A percentile compares a stretch with the other conserved stretches of the same genome.
These are phyloP conservation scores for Nothophaeocryptopus gaeumannii DNA, from an alignment of 2,329 filamentous ascomycete species.

Conservation along the genomic window DNA sequence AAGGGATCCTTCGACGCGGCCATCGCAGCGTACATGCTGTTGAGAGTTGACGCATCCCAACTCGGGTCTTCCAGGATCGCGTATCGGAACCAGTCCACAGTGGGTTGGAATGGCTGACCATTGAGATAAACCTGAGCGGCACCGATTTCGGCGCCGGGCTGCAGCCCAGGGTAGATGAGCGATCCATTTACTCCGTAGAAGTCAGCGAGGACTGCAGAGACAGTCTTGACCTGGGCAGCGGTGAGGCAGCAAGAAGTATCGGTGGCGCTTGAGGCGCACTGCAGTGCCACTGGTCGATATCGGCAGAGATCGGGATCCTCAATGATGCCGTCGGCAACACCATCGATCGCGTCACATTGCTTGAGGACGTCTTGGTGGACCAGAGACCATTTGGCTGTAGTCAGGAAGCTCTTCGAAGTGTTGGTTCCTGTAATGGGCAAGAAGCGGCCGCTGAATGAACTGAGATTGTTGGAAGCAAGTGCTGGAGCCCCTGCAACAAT, in stretches of 20 bases:
- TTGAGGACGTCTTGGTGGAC: slow-evolving; percentile 44
- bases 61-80: slow-evolving; percentile 46
- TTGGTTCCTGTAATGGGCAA: slow-evolving; percentile 38
- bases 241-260: slow-evolving; percentile 44
- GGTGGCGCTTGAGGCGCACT: slow-evolving; percentile 34
- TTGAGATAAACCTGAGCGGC: slow-evolving; percentile 37
- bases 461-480: slow-evolving; percentile 41
- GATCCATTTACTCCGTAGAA: slow-evolving; percentile 42
- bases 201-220: slow-evolving; percentile 41
- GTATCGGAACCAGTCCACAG: slow-evolving; percentile 49
- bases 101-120: slow-evolving; percentile 43
- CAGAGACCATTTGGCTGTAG: slow-evolving; percentile 37
- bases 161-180: slow-evolving; percentile 49
- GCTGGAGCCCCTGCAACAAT: slow-evolving; percentile 46
- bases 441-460: slow-evolving; percentile 43
- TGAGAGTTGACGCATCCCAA: slow-evolving; percentile 41
- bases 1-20: slow-evolving; percentile 35
- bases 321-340: slow-evolving; percentile 46
- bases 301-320: slow-evolving; percentile 45
- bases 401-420: slow-evolving; percentile 40
- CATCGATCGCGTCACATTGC: slow-evolving; percentile 51
- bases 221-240: slow-evolving; percentile 40
- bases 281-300: slow-evolving; percentile 40
- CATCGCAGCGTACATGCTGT: slow-evolving; percentile 37
- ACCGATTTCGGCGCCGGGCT: slow-evolving; percentile 46